Conservation (phyloP, 2,329 filamentous ascomycete species). For the Chlorencoelia australis region DNA sequence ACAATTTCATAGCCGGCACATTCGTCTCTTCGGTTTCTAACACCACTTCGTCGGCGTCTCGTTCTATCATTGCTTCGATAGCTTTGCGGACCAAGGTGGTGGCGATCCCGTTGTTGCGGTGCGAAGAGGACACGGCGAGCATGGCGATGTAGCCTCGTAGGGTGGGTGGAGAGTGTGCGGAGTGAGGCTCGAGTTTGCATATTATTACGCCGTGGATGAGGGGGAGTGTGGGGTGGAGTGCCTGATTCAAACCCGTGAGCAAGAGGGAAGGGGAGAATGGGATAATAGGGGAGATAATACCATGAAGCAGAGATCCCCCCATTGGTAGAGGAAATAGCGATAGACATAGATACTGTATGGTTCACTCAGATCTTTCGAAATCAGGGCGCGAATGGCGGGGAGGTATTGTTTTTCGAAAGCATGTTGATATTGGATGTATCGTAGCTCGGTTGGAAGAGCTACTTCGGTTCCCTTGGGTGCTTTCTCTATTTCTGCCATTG, state of each 20-base stretch:
- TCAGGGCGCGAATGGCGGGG: conserved; percentile 79
- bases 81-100: conserved; percentile 81
- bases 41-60: conserved; percentile 85
- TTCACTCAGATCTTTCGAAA: conserved; percentile 92
- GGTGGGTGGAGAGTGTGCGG: conserved; percentile 63
- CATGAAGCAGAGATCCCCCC: conserved; percentile 96
- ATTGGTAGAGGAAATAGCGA: conserved; percentile 95
- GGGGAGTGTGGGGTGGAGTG: conserved; percentile 46
- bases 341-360: conserved; percentile 99
- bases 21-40: conserved; percentile 96
- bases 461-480: no score
- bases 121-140: conserved; percentile 77
- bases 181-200: conserved; percentile 86
- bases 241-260: conserved; percentile 31
- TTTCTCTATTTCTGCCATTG: no score
- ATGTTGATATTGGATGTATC: conserved; percentile 54
- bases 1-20: conserved; percentile 77
- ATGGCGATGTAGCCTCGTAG: conserved; percentile 95
- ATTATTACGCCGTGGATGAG: conserved; percentile 82
- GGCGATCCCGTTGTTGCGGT: conserved; percentile 78
- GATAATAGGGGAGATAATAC: conserved; percentile 35
- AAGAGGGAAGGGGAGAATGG: background rate
- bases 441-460: conserved; percentile 36
- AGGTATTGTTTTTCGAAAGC: conserved; percentile 56
- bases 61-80: conserved; percentile 79